phyloP scores from a whole-genome alignment of 2,329 filamentous ascomycete species.

The Fusarium abutilonis region DNA sequence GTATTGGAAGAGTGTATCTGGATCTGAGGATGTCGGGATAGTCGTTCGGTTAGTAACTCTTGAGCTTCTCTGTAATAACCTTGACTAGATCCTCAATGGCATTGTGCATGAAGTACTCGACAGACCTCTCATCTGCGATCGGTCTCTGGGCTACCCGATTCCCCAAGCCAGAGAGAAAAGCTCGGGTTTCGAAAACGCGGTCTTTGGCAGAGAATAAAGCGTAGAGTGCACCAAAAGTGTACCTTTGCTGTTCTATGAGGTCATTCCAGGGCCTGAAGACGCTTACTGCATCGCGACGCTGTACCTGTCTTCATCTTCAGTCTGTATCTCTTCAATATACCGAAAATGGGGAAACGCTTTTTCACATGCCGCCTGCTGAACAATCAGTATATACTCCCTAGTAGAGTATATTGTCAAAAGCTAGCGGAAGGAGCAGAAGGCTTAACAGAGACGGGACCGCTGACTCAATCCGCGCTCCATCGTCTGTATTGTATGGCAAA shows the following conservation, averaged over 20 bases:
- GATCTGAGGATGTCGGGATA: constrained; percentile 40
- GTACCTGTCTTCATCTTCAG: too few species aligned
- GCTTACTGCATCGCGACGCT: too few species aligned
- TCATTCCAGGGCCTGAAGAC: constrained; percentile 46
- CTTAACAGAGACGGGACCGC: too few species aligned
- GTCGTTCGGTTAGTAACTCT: constrained; percentile 35
- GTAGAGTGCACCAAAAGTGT: constrained; percentile 39
- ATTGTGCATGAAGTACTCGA: constrained; percentile 45
- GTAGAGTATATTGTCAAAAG: too few species aligned
- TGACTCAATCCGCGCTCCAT: too few species aligned
- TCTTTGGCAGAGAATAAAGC: constrained; percentile 30
- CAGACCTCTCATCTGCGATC: constrained; percentile 41
- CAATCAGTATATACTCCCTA: too few species aligned
- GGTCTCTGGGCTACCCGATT: constrained; percentile 27
- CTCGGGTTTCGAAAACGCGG: constrained; percentile 42
- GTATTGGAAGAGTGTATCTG: constrained; percentile 49
- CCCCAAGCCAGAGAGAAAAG: constrained; percentile 40
- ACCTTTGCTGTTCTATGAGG: constrained; percentile 44
- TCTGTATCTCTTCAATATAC: too few species aligned
- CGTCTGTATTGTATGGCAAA: too few species aligned
- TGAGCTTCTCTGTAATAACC: constrained; percentile 46
- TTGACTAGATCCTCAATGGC: constrained; percentile 47
- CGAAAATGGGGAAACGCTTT: too few species aligned
- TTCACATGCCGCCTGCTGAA: too few species aligned
- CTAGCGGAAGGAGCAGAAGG: too few species aligned